These are phyloP conservation scores for Paxillus involutus DNA, from an alignment of 768 basidiomycete genomes.

Conservation along the genomic window DNA sequence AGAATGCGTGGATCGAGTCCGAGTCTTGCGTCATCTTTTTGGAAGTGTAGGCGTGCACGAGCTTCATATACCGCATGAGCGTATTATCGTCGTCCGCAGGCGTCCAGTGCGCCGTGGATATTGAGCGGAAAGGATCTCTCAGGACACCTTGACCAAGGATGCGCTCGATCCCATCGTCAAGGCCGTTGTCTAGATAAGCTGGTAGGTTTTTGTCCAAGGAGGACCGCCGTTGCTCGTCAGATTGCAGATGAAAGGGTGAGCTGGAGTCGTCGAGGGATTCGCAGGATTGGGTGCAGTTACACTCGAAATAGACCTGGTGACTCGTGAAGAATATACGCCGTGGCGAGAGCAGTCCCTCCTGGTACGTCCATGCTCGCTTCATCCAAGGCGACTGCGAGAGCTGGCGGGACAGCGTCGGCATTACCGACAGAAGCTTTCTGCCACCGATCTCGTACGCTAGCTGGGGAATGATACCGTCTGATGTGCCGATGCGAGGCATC, in stretches of 20 bases:
- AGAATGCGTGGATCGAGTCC: constrained; percentile 15
- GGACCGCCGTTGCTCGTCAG: background rate
- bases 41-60: constrained; percentile 6
- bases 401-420: constrained; percentile 8
- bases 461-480: constrained; percentile 9
- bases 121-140: constrained; percentile 10
- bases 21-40: constrained; percentile 5
- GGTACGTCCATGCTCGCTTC: constrained; percentile 16
- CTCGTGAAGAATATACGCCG: constrained; percentile 19
- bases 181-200: background rate
- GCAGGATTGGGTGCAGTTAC: constrained; percentile 9
- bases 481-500: constrained; percentile 14
- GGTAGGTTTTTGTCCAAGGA: background rate
- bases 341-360: constrained; percentile 16
- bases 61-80: constrained; percentile 1
- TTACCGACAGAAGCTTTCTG: constrained; percentile 6
- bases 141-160: constrained; percentile 5
- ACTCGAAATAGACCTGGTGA: constrained; percentile 20
- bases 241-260: constrained; percentile 12
- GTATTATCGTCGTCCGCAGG: background rate
- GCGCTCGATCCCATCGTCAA: background rate
- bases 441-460: constrained; percentile 3
- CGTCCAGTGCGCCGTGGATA: background rate
- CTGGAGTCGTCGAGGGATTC: constrained; percentile 10
- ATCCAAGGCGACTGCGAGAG: constrained; percentile 11